These are phyloP conservation scores for Asterophora lycoperdoides DNA, from an alignment of 768 basidiomycete genomes.

Conservation along the genomic window DNA sequence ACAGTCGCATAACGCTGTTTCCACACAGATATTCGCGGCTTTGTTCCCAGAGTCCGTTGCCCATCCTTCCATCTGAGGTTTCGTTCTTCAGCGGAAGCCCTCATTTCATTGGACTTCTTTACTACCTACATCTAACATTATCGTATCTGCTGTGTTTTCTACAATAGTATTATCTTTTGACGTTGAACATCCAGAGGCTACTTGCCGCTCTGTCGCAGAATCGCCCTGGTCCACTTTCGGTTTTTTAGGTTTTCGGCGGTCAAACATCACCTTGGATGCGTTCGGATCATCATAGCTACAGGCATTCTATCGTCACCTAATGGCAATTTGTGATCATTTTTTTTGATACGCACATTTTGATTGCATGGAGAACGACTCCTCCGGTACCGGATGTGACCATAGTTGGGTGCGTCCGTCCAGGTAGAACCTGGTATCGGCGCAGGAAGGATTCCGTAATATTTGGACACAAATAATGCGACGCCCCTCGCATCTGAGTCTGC, in stretches of 20 bases:
- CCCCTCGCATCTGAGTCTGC: constrained; percentile 63
- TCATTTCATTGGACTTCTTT: constrained; percentile 8
- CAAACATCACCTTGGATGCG: constrained; percentile 49
- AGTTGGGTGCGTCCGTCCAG: constrained; percentile 91
- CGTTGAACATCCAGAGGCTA: background rate
- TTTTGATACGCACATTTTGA: constrained; percentile 64
- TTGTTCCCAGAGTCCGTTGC: constrained; percentile 16
- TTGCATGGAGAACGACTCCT: constrained; percentile 80
- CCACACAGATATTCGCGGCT: constrained; percentile 25
- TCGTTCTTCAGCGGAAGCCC: constrained; percentile 23
- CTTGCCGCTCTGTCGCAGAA: background rate
- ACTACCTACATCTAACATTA: constrained; percentile 9
- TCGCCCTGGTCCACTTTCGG: constrained; percentile 17
- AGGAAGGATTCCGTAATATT: constrained; percentile 84
- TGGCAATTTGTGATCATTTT: background rate
- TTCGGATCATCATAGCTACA: constrained; percentile 61
- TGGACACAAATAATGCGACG: constrained; percentile 69
- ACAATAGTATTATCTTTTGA: constrained; percentile 3
- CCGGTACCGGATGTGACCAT: constrained; percentile 91
- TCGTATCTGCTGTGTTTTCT: constrained; percentile 10
- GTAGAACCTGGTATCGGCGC: constrained; percentile 91
- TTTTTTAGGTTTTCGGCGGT: constrained; percentile 42
- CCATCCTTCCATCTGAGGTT: background rate
- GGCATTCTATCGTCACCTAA: constrained; percentile 1
- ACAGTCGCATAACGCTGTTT: background rate